Conservation (phyloP, 352 stramenopile genomes). For the Pythium dissotocum region DNA sequence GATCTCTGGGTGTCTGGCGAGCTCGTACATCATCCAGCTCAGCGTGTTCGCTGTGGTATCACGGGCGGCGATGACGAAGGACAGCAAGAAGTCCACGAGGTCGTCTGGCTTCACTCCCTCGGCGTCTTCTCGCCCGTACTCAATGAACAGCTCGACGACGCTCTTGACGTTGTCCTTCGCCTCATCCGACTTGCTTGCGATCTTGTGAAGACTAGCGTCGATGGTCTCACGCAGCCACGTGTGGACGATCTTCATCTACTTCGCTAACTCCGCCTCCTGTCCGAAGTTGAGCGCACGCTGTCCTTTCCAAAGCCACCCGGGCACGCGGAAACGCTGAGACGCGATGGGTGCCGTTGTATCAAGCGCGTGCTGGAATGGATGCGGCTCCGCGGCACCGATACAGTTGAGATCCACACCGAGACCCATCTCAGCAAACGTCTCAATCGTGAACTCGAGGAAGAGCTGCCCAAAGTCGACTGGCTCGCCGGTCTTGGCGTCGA, state of each 20-base stretch:
- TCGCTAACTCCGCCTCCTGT: slow-evolving; percentile 33
- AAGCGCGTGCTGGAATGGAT: slow-evolving; percentile 58
- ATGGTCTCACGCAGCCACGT: slow-evolving; percentile 35
- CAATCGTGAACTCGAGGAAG: slow-evolving; percentile 53
- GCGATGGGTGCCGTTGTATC: slow-evolving; percentile 32
- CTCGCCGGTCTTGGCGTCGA: slow-evolving; percentile 3
- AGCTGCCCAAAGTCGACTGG: slow-evolving; percentile 30
- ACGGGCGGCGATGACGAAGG: slow-evolving; percentile 67
- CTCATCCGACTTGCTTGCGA: background rate
- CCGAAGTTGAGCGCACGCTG: slow-evolving; percentile 48
- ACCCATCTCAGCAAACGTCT: slow-evolving; percentile 52
- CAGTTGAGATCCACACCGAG: slow-evolving; percentile 49
- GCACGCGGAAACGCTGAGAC: slow-evolving; percentile 42
- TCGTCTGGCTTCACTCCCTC: slow-evolving; percentile 40
- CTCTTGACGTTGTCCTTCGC: slow-evolving; percentile 6
- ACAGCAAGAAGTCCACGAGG: slow-evolving; percentile 67
- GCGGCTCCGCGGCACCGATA: slow-evolving; percentile 33
- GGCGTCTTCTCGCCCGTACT: slow-evolving; percentile 15
- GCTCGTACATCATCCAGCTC: slow-evolving; percentile 69
- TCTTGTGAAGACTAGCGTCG: background rate
- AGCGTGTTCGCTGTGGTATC: slow-evolving; percentile 77
- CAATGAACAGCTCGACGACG: slow-evolving; percentile 19
- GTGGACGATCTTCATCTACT: slow-evolving; percentile 35
- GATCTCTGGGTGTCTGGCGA: slow-evolving; percentile 60
- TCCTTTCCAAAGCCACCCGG: slow-evolving; percentile 53